These are phyloP conservation scores for Trifolium dubium DNA, from an alignment of 306 rosid species.

Conservation along the genomic window DNA sequence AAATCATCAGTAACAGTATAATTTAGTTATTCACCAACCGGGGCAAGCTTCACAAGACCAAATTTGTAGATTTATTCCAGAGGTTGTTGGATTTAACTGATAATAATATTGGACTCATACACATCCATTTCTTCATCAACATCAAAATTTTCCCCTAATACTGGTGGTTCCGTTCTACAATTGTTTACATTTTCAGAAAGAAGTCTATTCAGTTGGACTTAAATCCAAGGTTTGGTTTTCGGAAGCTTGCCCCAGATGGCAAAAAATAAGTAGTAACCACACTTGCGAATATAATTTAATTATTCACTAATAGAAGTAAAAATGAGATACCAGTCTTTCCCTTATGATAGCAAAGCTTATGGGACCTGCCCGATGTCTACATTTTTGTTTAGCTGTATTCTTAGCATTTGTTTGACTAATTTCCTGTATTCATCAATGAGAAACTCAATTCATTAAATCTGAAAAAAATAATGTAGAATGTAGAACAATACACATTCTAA, in stretches of 20 bases:
- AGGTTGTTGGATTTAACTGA: not conserved
- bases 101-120: slow-evolving; percentile 55
- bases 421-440: not conserved
- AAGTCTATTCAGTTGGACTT: slow-evolving; percentile 33
- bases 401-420: not conserved
- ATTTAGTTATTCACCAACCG: not conserved
- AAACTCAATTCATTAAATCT: not conserved
- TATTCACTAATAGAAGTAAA: not conserved
- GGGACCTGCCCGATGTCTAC: slow-evolving; percentile 28
- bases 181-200: slow-evolving; percentile 38
- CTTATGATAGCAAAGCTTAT: slow-evolving; percentile 18
- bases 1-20: not conserved
- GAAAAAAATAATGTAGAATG: not conserved
- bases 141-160: slow-evolving; percentile 41
- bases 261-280: not conserved
- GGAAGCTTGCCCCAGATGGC: not conserved
- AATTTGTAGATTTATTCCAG: not conserved
- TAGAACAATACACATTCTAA: not conserved
- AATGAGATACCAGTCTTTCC: slow-evolving; percentile 1
- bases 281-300: not conserved
- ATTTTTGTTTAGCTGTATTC: slow-evolving; percentile 5
- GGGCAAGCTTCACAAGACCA: slow-evolving; percentile 1
- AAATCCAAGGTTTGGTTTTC: not conserved
- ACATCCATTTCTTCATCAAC: slow-evolving; percentile 57
- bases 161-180: slow-evolving; percentile 22